Base-by-base conservation (phyloP, 192 early-diverging fungal species). In the Gaertneriomyces sp. region DNA sequence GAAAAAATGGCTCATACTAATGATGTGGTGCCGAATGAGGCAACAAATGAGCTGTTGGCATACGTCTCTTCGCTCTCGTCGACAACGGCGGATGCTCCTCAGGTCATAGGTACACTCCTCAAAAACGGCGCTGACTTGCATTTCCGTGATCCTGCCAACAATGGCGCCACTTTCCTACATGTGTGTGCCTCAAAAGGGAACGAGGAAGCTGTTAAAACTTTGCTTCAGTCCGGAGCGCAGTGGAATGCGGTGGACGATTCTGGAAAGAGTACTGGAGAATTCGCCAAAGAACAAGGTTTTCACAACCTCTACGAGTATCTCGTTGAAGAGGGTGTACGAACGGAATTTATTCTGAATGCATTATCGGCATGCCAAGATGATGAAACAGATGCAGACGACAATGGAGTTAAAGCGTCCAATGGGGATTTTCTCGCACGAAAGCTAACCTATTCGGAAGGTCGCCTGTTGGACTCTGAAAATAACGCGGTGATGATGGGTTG, bases 401-500 rank as follows among this genome's bases (percentile, higher is more conserved):
- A 41, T 53, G 62, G 38, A 20, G 41, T 45, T 43, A 72, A 47
- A 11, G 58, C 74, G 40, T 67, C 91, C 44, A 93, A 93, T 63
- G 80, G 84, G 53, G 87, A 86, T 17, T 98, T 91, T 67, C 76
- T 98, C 39, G 68, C 79, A 25, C 86, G 88, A 52, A 85, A 84
- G 16, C 81, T 98, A 3, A 85, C 83, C 47, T 98, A 91, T 66
- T 81, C 84, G 6, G 86, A 88, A 42, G 91, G 90, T 19, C 83
- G 81, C 45, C 72, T 98, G 14, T 66, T 96, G 61, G 96, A 98
- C 66, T 85, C 78, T 5, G 89, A 94, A 54, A 83, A 84, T 41
- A 92, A 98, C 76, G 94, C 86, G 50, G 94, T 98, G 2, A 96
- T 96, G 94, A 98, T 98, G 96, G 91, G 88, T 50, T 98, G 96